phyloP scores from a whole-genome alignment of 495 filamentous ascomycete genomes.

The Lepraria neglecta region DNA sequence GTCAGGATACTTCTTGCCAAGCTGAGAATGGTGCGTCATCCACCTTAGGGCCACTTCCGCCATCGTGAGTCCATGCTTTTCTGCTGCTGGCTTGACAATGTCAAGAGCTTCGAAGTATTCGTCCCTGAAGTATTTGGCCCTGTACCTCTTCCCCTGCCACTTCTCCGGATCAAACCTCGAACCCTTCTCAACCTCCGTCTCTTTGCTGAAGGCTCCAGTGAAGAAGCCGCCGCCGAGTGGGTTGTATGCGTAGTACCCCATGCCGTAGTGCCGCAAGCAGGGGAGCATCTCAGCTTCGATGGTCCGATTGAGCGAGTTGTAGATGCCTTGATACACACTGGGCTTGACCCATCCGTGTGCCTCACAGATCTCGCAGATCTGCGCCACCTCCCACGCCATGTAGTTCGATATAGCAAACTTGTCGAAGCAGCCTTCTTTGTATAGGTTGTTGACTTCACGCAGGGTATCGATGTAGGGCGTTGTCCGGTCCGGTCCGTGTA shows the following conservation, averaged over 20 bases:
- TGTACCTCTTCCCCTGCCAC: slow-evolving; percentile 37
- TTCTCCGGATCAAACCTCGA: slow-evolving; percentile 40
- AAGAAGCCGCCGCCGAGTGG: slow-evolving; percentile 49
- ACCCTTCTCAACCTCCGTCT: slow-evolving; percentile 36
- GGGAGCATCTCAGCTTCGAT: slow-evolving; percentile 49
- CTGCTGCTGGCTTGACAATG: slow-evolving; percentile 38
- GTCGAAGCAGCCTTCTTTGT: slow-evolving; percentile 43
- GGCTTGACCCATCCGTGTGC: slow-evolving; percentile 53
- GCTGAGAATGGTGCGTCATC: slow-evolving; percentile 40
- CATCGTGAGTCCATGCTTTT: slow-evolving; percentile 40
- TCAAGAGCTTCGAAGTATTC: slow-evolving; percentile 45
- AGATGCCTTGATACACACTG: slow-evolving; percentile 59
- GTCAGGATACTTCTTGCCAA: slow-evolving; percentile 40
- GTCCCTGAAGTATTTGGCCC: slow-evolving; percentile 42
- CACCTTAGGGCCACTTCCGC: slow-evolving; percentile 45
- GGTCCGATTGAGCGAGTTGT: slow-evolving; percentile 54
- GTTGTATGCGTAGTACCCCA: slow-evolving; percentile 46
- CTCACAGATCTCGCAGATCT: slow-evolving; percentile 45
- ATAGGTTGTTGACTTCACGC: slow-evolving; percentile 41
- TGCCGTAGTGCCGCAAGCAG: slow-evolving; percentile 47
- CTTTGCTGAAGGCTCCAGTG: slow-evolving; percentile 30
- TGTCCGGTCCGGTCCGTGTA: slow-evolving; percentile 47
- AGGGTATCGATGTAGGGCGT: slow-evolving; percentile 47
- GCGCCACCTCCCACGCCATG: slow-evolving; percentile 45
- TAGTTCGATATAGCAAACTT: slow-evolving; percentile 48